A percentile compares a stretch with the other conserved stretches of the same genome.
Conservation (phyloP, 176 grass and related monocot genomes). For the Carex cristatella region DNA sequence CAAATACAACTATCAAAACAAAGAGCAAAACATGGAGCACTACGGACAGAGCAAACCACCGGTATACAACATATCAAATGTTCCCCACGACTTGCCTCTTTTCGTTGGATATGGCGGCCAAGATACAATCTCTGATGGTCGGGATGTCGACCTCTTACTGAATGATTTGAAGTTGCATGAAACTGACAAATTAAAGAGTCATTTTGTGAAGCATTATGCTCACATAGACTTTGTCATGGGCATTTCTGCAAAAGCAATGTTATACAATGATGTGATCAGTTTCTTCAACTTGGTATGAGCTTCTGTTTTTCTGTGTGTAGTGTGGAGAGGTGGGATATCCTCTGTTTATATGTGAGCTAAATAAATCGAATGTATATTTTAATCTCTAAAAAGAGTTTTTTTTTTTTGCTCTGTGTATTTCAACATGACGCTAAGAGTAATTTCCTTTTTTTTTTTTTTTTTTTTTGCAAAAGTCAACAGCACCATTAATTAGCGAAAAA, state of each 20-base stretch:
- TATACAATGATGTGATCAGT: conserved; percentile 44
- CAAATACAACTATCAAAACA: conserved; percentile 53
- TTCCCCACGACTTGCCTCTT: conserved; percentile 44
- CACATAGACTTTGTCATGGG: conserved; percentile 69
- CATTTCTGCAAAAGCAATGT: conserved; percentile 42
- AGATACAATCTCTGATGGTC: conserved; percentile 45
- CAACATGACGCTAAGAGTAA: too few relatives aligned
- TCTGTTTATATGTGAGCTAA: neutral
- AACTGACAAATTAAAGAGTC: conserved; percentile 35
- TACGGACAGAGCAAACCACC: conserved; percentile 51
- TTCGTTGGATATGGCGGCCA: conserved; percentile 65
- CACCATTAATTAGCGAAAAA: too few relatives aligned
- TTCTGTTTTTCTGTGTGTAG: neutral
- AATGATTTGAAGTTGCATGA: conserved; percentile 44
- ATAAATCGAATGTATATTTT: neutral
- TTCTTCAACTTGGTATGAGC: conserved; percentile 30
- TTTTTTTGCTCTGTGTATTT: too few relatives aligned
- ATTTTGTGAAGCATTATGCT: conserved; percentile 49
- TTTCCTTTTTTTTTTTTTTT: neutral
- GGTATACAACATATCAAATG: conserved; percentile 41
- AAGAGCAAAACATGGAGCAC: conserved; percentile 29
- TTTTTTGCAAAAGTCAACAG: neutral
- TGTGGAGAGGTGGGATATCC: neutral
- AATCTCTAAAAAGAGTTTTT: neutral
- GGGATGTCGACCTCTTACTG: conserved; percentile 42